Evolutionary conservation across 2,329 filamentous ascomycete species (phyloP), one percentile per base, ranked within the genome.

Genomic region (Zasmidium angulare): DNA sequence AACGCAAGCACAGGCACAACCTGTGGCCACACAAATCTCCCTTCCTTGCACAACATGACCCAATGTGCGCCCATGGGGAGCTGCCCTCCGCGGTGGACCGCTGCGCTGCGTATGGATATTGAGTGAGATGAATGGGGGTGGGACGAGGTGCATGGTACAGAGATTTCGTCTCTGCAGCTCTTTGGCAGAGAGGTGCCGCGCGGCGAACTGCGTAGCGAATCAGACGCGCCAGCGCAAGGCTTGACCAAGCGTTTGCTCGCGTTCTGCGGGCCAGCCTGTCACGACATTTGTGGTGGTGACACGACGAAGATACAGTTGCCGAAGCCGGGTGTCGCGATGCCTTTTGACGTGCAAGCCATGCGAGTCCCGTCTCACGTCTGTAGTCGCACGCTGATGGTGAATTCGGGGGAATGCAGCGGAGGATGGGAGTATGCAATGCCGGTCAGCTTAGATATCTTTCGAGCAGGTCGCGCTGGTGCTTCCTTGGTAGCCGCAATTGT

Each of bases 221-320:
- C 43, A 58, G 17, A 11, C 22, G 21, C 11, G 4, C 29, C 21
- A 14, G 22, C 12, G 29, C 36, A n/a, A 31, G 61, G 55, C 54
- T 57, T 58, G 57, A 55, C 57, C 54, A 63, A 50, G 61, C 55
- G 61, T 60, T 60, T 52, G 10, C 19, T 53, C 46, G 49, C 43
- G 46, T 48, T 46, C 54, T 53, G 50, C 53, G 58, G 31, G 57
- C 54, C 54, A 26, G n/a, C n/a, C n/a, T 48, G 20, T 50, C 55
- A 55, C 43, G 29, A 22, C 48, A 43, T n/a, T n/a, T n/a, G n/a
- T n/a, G n/a, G n/a, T 46, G 47, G 31, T 52, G 51, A 20, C 46
- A 29, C 26, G 26, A 29, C 11, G 36, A 24, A 53, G 55, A 26
- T 51, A 53, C 46, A 52, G 50, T 40, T 59, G 56, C 60, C 60